Percentiles rank a stretch among this genome's conserved stretches.
phyloP scores from a whole-genome alignment of 345 rosid species.

The Bretschneidera sinensis region DNA sequence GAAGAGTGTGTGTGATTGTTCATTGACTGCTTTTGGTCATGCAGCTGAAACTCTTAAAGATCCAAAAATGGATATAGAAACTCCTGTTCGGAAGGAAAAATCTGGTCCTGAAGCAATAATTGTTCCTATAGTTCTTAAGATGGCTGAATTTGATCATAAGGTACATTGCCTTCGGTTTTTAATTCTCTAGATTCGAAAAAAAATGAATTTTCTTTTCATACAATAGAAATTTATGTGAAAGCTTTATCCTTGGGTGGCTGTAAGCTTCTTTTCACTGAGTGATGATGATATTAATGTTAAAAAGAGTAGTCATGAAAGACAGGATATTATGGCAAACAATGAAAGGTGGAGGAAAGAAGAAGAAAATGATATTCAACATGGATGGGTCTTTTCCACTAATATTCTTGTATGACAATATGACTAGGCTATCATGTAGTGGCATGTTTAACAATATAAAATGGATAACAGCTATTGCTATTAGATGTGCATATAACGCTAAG shows the following conservation, averaged over 20 bases:
- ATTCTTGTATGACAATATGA: too few relatives aligned
- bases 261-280: background rate
- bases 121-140: constrained; percentile 80
- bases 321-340: background rate
- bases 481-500: too few relatives aligned
- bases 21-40: constrained; percentile 4
- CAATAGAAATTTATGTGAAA: background rate
- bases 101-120: constrained; percentile 73
- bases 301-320: background rate
- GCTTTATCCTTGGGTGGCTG: background rate
- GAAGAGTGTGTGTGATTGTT: constrained; percentile 1
- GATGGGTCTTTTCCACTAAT: background rate
- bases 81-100: constrained; percentile 44
- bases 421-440: too few relatives aligned
- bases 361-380: background rate
- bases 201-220: too few relatives aligned
- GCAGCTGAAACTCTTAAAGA: constrained; percentile 45
- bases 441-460: background rate
- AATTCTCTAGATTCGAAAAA: background rate
- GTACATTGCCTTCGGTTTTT: too few relatives aligned
- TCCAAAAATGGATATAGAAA: constrained; percentile 24
- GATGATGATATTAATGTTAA: background rate
- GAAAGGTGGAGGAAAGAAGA: background rate
- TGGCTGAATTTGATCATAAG: constrained; percentile 96
- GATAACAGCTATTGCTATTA: background rate